Base-by-base conservation (phyloP, 371 early-diverging fungal species). In the Rhizopus stolonifer region DNA sequence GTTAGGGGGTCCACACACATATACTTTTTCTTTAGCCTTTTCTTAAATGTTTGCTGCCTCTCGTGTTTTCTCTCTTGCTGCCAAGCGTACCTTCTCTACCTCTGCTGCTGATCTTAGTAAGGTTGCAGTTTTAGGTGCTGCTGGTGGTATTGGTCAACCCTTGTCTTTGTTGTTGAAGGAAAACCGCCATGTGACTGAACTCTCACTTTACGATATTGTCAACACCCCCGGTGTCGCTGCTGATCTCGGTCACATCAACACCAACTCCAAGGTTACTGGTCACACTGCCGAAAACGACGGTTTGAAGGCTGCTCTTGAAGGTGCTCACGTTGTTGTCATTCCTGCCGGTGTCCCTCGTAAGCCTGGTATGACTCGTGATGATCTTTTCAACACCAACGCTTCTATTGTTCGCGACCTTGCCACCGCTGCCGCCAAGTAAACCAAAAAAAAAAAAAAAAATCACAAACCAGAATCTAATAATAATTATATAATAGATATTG, bases 331-430 rank as follows among this genome's bases (percentile, higher is more conserved):
- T 55, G 93, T 99, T 56, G 91, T 96, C 64, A 95, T 97, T 78
- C 98, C 99, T 50, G 99, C 99, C 62, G 99, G 99, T 77, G 95
- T 98, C 46, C 98, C 99, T 60, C 88, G 99, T 64, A 99, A 99
- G 89, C 99, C 98, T 59, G 98, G 97, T 58, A 99, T 99, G 99
- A 97, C 98, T 67, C 92, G 99, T 74, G 97, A 96, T 75, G 97
- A 98, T 70, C 81, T 98, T 60, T 98, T 98, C 89, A 95, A 94
- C 84, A 94, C 91, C 84, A 96, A 94, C 77, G 97, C 98, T 56
- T 86, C 91, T 53, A 97, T 96, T 66, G 96, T 96, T 65, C 87
- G 89, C 67, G 88, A 83, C 65, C 84, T 98, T 56, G 94, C 93
- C 56, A 64, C 54, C 38, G 77, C 79, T 55, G 64, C 74, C 60